Percentiles rank a stretch among this genome's conserved stretches.
These are phyloP conservation scores for Cenchrus purpureus DNA, from an alignment of 176 grass and related monocot genomes.

Conservation along the genomic window DNA sequence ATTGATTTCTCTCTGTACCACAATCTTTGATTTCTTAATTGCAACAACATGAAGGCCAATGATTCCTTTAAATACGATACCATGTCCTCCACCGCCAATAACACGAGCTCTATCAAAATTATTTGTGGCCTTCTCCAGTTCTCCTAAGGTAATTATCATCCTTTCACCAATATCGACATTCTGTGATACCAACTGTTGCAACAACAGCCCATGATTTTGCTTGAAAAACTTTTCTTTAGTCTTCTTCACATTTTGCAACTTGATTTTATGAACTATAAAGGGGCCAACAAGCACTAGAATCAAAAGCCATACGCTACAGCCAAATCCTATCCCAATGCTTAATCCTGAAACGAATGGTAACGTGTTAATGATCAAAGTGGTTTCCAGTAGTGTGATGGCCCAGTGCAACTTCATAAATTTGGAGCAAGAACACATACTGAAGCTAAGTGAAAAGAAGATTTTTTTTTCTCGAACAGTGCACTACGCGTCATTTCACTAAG, in stretches of 20 bases:
- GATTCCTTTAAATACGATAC: constrained; percentile 57
- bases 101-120: constrained; percentile 48
- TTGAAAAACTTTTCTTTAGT: constrained; percentile 43
- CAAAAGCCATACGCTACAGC: constrained; percentile 15
- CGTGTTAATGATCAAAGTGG: no score
- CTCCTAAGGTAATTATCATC: constrained; percentile 50
- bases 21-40: constrained; percentile 62
- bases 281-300: constrained; percentile 29
- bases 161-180: constrained; percentile 52
- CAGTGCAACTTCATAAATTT: no score
- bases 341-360: no score
- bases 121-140: constrained; percentile 61
- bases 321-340: constrained; percentile 42
- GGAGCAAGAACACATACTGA: no score
- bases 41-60: constrained; percentile 51
- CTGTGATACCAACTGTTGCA: constrained; percentile 50
- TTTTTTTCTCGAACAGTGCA: no score
- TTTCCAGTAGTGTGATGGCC: no score
- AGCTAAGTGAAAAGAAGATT: no score
- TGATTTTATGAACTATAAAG: constrained; percentile 41
- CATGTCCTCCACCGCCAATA: constrained; percentile 52
- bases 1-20: constrained; percentile 46
- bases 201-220: constrained; percentile 55
- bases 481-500: no score
- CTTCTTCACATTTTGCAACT: constrained; percentile 34